phyloP scores from a whole-genome alignment of 208 protist genomes.

The Leishmania gerbilli region DNA sequence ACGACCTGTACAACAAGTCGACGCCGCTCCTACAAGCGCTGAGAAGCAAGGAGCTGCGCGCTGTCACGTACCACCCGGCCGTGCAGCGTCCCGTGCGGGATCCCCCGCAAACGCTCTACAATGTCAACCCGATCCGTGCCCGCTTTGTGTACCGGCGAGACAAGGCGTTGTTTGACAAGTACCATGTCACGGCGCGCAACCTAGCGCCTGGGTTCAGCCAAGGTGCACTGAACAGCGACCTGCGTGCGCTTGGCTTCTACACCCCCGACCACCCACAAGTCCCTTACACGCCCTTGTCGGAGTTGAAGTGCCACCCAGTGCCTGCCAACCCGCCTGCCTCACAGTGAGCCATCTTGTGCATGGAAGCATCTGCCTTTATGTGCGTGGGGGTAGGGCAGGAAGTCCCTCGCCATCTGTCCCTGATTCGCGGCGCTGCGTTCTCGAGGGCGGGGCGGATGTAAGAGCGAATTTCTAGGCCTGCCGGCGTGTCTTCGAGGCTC shows the following conservation, averaged over 20 bases:
- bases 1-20: constrained; percentile 58
- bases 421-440: not conserved
- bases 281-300: constrained; percentile 38
- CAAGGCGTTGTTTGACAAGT: constrained; percentile 89
- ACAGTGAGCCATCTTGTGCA: not conserved
- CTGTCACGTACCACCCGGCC: constrained; percentile 57
- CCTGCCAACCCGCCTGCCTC: not conserved
- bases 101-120: constrained; percentile 49
- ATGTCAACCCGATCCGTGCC: constrained; percentile 65
- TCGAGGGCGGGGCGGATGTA: not conserved
- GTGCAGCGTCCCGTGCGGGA: constrained; percentile 61
- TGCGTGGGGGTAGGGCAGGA: not conserved
- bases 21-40: constrained; percentile 64
- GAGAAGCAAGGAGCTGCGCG: constrained; percentile 67
- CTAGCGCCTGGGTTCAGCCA: constrained; percentile 83
- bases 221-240: constrained; percentile 70
- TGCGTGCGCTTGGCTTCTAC: constrained; percentile 83
- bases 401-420: not conserved
- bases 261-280: constrained; percentile 88
- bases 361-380: not conserved
- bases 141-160: constrained; percentile 87
- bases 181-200: constrained; percentile 78
- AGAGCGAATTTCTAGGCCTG: not conserved
- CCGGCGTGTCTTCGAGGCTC: not conserved
- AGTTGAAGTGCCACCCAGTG: constrained; percentile 15